Conservation (phyloP, 495 filamentous ascomycete genomes). For the Penicillium parvum region DNA sequence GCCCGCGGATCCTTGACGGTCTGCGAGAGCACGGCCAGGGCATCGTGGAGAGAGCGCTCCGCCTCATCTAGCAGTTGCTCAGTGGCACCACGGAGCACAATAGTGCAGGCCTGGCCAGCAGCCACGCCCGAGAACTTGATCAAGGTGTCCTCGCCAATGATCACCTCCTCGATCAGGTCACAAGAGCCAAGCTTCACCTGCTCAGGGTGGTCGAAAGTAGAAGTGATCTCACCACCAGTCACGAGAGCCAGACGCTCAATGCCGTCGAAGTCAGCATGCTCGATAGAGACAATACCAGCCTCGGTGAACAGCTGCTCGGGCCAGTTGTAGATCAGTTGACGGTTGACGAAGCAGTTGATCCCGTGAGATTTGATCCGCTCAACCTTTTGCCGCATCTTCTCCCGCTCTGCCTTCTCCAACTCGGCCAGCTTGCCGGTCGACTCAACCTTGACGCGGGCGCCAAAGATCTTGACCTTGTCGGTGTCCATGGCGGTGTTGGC, state of each 20-base stretch:
- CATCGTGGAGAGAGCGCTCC: constrained; percentile 93
- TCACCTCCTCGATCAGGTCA: constrained; percentile 94
- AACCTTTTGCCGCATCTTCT: constrained; percentile 99
- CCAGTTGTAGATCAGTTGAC: constrained; percentile 99
- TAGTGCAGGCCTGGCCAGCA: constrained; percentile 91
- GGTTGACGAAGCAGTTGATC: constrained; percentile 99
- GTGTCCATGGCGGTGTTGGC: constrained; percentile 99
- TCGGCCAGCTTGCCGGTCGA: constrained; percentile 95
- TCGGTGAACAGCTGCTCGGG: constrained; percentile 98
- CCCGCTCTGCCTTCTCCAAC: constrained; percentile 92
- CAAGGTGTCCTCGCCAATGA: constrained; percentile 94
- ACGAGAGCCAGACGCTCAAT: constrained; percentile 93
- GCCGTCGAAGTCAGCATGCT: constrained; percentile 98
- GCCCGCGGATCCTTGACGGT: constrained; percentile 92
- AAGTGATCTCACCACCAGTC: constrained; percentile 94
- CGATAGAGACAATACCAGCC: constrained; percentile 95
- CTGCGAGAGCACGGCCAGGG: constrained; percentile 93
- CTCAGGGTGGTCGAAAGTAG: constrained; percentile 96
- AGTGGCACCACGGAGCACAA: constrained; percentile 92
- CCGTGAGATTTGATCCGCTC: constrained; percentile 98
- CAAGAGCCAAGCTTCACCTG: constrained; percentile 93
- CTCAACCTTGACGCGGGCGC: constrained; percentile 87
- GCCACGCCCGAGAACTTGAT: constrained; percentile 97
- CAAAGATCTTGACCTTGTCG: constrained; percentile 99
- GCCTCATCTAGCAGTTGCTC: constrained; percentile 96